Base-by-base conservation (phyloP, 805 yeast species). In the Kodamaea sagamina region DNA sequence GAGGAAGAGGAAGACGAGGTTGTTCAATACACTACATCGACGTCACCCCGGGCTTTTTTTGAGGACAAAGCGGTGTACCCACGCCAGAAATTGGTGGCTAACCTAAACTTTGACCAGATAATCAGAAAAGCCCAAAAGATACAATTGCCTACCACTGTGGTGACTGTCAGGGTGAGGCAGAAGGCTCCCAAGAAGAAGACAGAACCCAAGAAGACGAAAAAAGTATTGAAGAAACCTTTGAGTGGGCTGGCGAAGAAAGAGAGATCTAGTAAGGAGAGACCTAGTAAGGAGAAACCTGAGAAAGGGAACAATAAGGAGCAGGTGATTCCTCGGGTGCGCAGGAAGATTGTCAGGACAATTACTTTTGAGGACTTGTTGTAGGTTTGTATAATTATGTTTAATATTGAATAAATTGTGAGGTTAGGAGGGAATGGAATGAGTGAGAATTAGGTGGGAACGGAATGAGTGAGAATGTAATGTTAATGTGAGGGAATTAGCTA, bases 61-160 rank as follows among this genome's bases (percentile, higher is more conserved):
- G 56, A 53, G 11, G 60, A 54, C 26, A 55, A 47, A 17, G 43
- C 49, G 10, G 34, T 45, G 36, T 51, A 57, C 21, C 60, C 60
- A 11, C 50, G 66, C 24, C 50, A 59, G 17, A 62, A 62, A 36
- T 45, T 59, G 15, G 66, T 62, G 12, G 66, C 65, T 1, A 58
- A 59, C 28, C 44, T 62, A 28, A 53, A 59, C 36, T 61, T 62
- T 32, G 58, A 55, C 22, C 63, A 62, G 42, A 60, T 62, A n/a
- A 44, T 62, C 18, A 49, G 49, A 13, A 54, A 55, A 40, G 55
- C 56, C 11, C 47, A 48, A 9, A 48, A 41, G 25, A 39, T 42
- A 6, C 35, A 28, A 19, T 24, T 28, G 21, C 41, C 8, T 15
- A 28, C 34, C 12, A 28, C 34, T 9, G 4, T 29, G 18, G 34